phyloP scores from a whole-genome alignment of 805 yeast genomes.

The Candida sphagnicola region DNA sequence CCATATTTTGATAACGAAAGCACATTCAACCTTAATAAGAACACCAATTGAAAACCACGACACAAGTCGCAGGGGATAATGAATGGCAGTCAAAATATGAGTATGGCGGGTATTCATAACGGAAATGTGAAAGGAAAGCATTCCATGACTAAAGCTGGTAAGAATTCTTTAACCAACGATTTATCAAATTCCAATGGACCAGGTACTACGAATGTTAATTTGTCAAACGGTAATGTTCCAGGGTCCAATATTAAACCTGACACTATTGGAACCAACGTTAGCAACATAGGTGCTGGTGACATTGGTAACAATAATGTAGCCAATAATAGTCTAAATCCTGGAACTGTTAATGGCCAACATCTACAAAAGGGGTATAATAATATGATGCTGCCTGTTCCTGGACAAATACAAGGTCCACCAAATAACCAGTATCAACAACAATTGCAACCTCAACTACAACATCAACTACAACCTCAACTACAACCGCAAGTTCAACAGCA shows the following conservation, averaged over 20 bases:
- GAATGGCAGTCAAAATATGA: slow-evolving; percentile 3
- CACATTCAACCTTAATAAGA: too few relatives aligned
- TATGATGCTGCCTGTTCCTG: background rate
- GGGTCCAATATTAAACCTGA: background rate
- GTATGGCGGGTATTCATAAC: slow-evolving; percentile 2
- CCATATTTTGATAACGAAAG: too few relatives aligned
- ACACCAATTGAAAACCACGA: too few relatives aligned
- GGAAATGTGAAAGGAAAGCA: background rate
- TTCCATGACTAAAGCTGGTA: background rate
- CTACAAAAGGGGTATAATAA: background rate
- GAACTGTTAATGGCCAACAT: background rate
- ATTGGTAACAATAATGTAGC: background rate
- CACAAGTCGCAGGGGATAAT: background rate
- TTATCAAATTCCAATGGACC: background rate
- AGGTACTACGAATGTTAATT: background rate
- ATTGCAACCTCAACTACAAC: slow-evolving; percentile 5
- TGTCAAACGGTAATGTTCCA: background rate
- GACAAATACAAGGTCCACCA: background rate
- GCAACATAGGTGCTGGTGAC: background rate
- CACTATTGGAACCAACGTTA: background rate
- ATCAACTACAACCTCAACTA: background rate
- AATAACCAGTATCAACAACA: background rate
- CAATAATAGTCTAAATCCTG: too few relatives aligned
- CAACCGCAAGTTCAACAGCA: background rate
- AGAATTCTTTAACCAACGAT: background rate